Conservation (phyloP, 1,139 yeast species). For the Yamadazyma mexicana region DNA sequence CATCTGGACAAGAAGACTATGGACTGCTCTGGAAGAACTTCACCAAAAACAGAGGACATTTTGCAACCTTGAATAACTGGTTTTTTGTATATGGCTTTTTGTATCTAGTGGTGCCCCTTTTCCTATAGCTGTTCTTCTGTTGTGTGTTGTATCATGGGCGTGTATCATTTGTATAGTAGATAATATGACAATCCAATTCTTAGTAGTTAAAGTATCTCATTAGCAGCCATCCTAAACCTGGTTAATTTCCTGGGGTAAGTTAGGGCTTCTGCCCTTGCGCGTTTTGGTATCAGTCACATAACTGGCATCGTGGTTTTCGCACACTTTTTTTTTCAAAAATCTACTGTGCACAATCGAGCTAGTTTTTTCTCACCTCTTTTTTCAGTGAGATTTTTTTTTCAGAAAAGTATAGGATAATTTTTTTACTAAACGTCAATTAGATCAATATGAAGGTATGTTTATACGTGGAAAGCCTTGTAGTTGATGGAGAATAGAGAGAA, state of each 20-base stretch:
- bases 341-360: constrained; percentile 4
- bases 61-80: too few relatives aligned
- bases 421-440: constrained; percentile 8
- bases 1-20: too few relatives aligned
- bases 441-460: constrained; percentile 16
- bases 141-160: neutral
- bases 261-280: constrained; percentile 3
- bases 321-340: neutral
- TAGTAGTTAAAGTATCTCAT: too few relatives aligned
- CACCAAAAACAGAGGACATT: too few relatives aligned
- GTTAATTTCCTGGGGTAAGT: neutral
- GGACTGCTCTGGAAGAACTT: too few relatives aligned
- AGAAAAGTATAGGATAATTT: constrained; percentile 14
- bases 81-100: too few relatives aligned
- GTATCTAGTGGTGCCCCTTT: too few relatives aligned
- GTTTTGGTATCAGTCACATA: neutral
- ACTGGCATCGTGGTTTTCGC: neutral
- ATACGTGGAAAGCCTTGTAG: neutral
- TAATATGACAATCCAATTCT: too few relatives aligned
- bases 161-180: neutral
- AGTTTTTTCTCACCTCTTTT: constrained; percentile 2
- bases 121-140: too few relatives aligned
- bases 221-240: too few relatives aligned
- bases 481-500: neutral
- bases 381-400: constrained; percentile 30